Base-by-base conservation (phyloP, 2,329 filamentous ascomycete species). In the Cercospora berteroae region DNA sequence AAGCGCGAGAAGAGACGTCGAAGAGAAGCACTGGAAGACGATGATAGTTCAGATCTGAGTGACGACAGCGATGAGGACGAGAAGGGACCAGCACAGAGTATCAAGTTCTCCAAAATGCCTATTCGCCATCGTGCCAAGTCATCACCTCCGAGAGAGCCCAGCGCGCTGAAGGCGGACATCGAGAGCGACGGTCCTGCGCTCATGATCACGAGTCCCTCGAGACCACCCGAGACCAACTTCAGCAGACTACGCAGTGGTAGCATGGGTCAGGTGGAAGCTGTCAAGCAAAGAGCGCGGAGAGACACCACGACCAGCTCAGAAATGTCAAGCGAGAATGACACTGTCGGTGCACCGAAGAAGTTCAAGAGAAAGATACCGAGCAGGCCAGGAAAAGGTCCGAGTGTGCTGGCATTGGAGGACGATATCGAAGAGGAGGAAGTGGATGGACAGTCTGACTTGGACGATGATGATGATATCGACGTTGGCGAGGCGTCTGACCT, bases 61-160 rank as follows among this genome's bases (percentile, higher is more conserved):
- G 92, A 95, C 74, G 91, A 94, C 72, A 94, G 91, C 73, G 92
- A 95, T 60, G 90, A 94, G 25, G 90, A 92, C 25, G 74, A 68
- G 65, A 79, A 80, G 61, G 88, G 90, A 63, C 90, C 91, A 55
- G 90, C 90, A 2, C 92, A 96, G 77, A 92, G 96, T 78, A 97
- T 98, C 78, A 94, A 94, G 76, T 99, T 99, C 79, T 89, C 91
- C 59, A 98, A 98, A 80, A 94, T 97, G 92, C 94, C 95, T 1
- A 86, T 97, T 52, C 88, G 94, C 31, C 89, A 88, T 72, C 89
- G 94, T 65, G 92, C 94, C 27, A 94, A 92, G 10, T 97, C 94
- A 0, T 97, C 94, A 58, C 94, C 94, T 3, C 67, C 69, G 0
- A 72, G 63, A 29, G 63, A 68, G 48, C 62, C 67, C 13, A 67